Percentiles rank a stretch among this genome's conserved stretches.
These are phyloP conservation scores for Daldinia childiae DNA, from an alignment of 495 filamentous ascomycete species.

Conservation along the genomic window DNA sequence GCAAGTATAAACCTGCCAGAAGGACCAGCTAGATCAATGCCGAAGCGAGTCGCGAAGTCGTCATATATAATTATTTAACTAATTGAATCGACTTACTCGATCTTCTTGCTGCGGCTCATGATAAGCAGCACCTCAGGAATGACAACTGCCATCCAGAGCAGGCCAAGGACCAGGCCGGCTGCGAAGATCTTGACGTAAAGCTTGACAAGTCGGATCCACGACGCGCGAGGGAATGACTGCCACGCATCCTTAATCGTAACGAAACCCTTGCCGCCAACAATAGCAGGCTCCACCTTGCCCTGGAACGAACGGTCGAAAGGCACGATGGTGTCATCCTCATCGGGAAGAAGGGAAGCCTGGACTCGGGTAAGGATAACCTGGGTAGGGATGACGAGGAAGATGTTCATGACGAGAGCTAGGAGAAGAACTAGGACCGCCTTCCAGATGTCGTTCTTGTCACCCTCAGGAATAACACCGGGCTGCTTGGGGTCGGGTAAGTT, in stretches of 20 bases:
- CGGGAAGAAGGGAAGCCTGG: constrained; percentile 61
- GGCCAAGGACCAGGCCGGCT: constrained; percentile 56
- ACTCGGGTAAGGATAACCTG: constrained; percentile 57
- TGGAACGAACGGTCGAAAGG: constrained; percentile 62
- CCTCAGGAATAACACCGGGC: constrained; percentile 30
- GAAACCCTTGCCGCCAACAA: constrained; percentile 74
- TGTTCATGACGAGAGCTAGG: constrained; percentile 39
- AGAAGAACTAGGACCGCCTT: constrained; percentile 48
- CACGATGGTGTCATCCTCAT: constrained; percentile 59
- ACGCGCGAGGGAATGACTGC: constrained; percentile 71
- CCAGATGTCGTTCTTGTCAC: constrained; percentile 42
- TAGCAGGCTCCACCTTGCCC: constrained; percentile 62
- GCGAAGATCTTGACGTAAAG: constrained; percentile 70
- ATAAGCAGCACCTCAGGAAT: constrained; percentile 45
- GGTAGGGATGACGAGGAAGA: constrained; percentile 54
- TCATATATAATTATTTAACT: background rate
- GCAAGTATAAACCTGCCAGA: background rate
- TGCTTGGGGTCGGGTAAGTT: constrained; percentile 32
- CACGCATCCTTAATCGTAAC: constrained; percentile 76
- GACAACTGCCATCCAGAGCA: constrained; percentile 57
- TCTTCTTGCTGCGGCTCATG: constrained; percentile 43
- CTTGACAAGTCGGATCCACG: constrained; percentile 72
- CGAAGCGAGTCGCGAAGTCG: background rate
- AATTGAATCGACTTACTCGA: constrained; percentile 21
- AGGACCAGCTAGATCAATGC: constrained; percentile 5